These are phyloP conservation scores for Akanthomyces uredinophilus DNA, from an alignment of 2,329 filamentous ascomycete genomes.

Conservation along the genomic window DNA sequence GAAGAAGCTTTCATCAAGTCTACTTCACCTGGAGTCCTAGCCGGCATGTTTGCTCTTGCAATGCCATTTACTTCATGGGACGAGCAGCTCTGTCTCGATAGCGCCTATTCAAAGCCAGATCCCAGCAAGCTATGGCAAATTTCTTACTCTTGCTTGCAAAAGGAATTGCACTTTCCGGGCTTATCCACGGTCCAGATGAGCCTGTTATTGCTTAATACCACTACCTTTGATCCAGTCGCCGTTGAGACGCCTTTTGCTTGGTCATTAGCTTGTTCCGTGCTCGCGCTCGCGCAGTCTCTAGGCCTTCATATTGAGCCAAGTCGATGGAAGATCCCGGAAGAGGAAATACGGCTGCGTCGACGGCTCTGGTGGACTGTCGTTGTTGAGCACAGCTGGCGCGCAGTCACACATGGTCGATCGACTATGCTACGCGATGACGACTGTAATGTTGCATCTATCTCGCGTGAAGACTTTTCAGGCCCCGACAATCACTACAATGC, in stretches of 20 bases:
- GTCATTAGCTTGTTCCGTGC: constrained; percentile 16
- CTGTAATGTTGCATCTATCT: constrained; percentile 17
- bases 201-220: constrained; percentile 17
- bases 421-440: constrained; percentile 19
- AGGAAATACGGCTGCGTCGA: constrained; percentile 17
- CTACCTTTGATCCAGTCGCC: constrained; percentile 17
- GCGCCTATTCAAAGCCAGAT: constrained; percentile 19
- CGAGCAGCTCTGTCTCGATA: constrained; percentile 18
- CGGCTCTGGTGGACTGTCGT: constrained; percentile 20
- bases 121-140: constrained; percentile 18
- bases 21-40: constrained; percentile 17
- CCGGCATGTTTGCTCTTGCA: constrained; percentile 19
- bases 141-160: constrained; percentile 18
- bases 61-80: constrained; percentile 20
- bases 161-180: constrained; percentile 19
- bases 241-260: constrained; percentile 19
- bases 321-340: constrained; percentile 17
- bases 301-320: constrained; percentile 17
- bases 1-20: constrained; percentile 14
- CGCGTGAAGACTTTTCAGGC: constrained; percentile 12
- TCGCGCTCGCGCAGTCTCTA: constrained; percentile 17
- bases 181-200: constrained; percentile 18
- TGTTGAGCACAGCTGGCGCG: constrained; percentile 19
- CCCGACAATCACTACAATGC: not conserved
- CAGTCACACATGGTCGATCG: constrained; percentile 18